Base-by-base conservation (phyloP, 2,329 filamentous ascomycete species). In the Calcarisporium arbuscula region DNA sequence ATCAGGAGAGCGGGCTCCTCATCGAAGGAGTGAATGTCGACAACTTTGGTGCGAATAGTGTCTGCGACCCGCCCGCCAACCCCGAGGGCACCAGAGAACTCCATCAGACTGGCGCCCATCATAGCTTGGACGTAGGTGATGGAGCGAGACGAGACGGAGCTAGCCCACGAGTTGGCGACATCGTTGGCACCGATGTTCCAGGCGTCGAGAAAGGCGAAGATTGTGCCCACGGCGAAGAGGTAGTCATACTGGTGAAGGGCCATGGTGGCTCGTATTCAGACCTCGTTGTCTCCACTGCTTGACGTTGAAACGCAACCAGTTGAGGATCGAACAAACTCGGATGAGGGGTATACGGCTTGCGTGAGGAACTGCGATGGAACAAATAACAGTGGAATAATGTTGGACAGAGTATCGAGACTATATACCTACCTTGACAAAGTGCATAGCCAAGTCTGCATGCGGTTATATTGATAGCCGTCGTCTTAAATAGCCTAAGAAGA, bases 161-260 rank as follows among this genome's bases (percentile, higher is more conserved):
- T 83, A n/a, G 80, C 80, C 75, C 78, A 86, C 2, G 80, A 74
- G 64, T 85, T 86, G 57, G 82, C 81, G 40, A 85, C 80, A 80
- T 85, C 82, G 60, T 78, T 67, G 54, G 52, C 59, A 46, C 61
- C 62, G 57, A 47, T 79, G 52, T 79, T 81, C 72, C 73, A 82
- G 34, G 76, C 76, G 53, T 81, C 77, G 26, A 82, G 70, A 51
- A 77, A 74, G 40, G 77, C 74, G 55, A 82, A 82, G 39, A 81
- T 68, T 35, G 72, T 75, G 57, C 72, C 76, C 35, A 81, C 69
- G 47, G 73, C 77, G 44, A 81, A 74, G 41, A 81, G 63, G 51
- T 80, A 81, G 56, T 77, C 69, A 42, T 70, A 80, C 48, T 81
- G 66, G 38, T 64, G 60, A 34, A 54, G 38, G 15, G 48, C 42